Conservation (phyloP, 2,329 filamentous ascomycete genomes). For the Alternaria conjuncta region DNA sequence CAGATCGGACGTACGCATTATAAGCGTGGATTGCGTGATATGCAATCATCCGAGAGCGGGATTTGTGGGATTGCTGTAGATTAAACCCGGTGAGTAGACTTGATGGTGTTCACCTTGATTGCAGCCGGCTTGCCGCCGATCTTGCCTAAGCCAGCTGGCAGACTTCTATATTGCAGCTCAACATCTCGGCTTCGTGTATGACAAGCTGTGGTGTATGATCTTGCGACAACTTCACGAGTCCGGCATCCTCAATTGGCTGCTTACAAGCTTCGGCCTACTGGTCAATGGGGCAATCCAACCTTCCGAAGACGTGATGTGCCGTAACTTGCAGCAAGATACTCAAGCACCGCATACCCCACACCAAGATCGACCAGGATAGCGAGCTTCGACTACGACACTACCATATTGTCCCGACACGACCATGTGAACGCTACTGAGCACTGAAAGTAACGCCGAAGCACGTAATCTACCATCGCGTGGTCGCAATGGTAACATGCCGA, state of each 20-base stretch:
- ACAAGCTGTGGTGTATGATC: neutral
- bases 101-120: neutral
- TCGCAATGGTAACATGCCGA: neutral
- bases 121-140: neutral
- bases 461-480: neutral
- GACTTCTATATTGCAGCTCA: neutral
- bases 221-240: neutral
- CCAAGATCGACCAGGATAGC: neutral
- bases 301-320: neutral
- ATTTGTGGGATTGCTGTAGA: neutral
- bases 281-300: neutral
- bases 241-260: neutral
- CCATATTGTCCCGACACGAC: neutral
- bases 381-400: neutral
- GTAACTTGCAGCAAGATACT: neutral
- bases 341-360: neutral
- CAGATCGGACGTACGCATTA: neutral
- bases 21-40: slow-evolving; percentile 13
- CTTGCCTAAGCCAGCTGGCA: neutral
- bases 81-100: neutral
- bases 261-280: neutral
- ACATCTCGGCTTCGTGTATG: neutral
- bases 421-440: neutral
- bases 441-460: neutral
- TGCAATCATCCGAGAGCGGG: neutral